A percentile compares a stretch with the other conserved stretches of the same genome.
Conservation (phyloP, 441 rosid species). For the Erodium chrysanthum region DNA sequence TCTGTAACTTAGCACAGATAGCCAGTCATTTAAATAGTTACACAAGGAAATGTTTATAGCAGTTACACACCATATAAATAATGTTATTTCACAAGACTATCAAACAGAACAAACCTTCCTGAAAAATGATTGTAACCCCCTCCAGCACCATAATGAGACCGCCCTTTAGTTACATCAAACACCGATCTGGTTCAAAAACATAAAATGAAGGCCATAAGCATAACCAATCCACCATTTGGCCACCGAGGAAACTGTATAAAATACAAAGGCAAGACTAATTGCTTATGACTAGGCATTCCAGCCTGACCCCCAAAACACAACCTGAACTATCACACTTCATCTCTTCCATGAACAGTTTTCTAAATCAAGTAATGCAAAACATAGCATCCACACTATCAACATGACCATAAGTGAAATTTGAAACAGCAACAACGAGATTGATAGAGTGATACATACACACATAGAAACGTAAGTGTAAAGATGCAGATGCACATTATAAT, state of each 20-base stretch:
- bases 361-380: not conserved
- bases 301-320: not conserved
- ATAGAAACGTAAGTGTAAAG: not conserved
- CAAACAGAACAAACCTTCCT: slow-evolving; percentile 52
- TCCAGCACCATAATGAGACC: slow-evolving; percentile 75
- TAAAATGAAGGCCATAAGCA: not conserved
- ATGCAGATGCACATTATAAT: too few relatives aligned
- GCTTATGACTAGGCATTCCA: not conserved
- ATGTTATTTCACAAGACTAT: not conserved
- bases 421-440: not conserved
- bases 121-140: slow-evolving; percentile 85
- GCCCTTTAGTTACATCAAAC: slow-evolving; percentile 82
- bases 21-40: not conserved
- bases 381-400: not conserved
- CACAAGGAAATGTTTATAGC: not conserved
- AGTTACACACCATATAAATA: not conserved
- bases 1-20: not conserved
- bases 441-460: not conserved
- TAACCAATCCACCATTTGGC: not conserved
- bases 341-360: not conserved
- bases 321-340: not conserved
- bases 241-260: not conserved
- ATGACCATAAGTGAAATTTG: not conserved
- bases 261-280: not conserved
- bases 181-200: slow-evolving; percentile 47